Evolutionary conservation across 2,329 filamentous ascomycete species (phyloP).

Genomic region (Trichophyton rubrum): DNA sequence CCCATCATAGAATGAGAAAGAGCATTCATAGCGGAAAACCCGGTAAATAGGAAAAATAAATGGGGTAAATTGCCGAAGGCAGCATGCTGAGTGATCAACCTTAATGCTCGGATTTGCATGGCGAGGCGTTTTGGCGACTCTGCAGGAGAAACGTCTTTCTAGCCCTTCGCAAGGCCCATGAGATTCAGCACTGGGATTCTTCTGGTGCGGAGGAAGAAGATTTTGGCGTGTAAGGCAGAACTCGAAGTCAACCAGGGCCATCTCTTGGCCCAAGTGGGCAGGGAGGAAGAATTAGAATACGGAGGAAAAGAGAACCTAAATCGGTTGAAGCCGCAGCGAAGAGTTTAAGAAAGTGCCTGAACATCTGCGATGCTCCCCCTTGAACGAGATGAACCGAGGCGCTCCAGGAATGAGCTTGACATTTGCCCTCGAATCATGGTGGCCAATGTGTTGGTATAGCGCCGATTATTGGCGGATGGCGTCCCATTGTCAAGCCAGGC

Average conservation of each 20-base stretch:
- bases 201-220: background rate
- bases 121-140: conserved; percentile 1
- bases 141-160: conserved; percentile 2
- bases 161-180: conserved; percentile 1
- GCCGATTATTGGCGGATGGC: background rate
- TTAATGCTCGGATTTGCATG: conserved; percentile 1
- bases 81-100: background rate
- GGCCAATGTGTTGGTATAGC: background rate
- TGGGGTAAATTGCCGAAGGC: background rate
- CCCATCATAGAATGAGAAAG: background rate
- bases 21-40: background rate
- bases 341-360: background rate
- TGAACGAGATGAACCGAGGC: background rate
- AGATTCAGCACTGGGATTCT: background rate
- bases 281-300: background rate
- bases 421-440: background rate
- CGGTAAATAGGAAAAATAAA: background rate
- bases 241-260: background rate
- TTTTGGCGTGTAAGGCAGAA: conserved; percentile 1
- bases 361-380: background rate
- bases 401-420: background rate
- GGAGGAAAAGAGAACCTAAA: conserved; percentile 2
- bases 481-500: background rate
- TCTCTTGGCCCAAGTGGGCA: background rate
- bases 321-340: background rate